Conservation (phyloP, 352 stramenopile genomes). For the Globisporangium nunn region DNA sequence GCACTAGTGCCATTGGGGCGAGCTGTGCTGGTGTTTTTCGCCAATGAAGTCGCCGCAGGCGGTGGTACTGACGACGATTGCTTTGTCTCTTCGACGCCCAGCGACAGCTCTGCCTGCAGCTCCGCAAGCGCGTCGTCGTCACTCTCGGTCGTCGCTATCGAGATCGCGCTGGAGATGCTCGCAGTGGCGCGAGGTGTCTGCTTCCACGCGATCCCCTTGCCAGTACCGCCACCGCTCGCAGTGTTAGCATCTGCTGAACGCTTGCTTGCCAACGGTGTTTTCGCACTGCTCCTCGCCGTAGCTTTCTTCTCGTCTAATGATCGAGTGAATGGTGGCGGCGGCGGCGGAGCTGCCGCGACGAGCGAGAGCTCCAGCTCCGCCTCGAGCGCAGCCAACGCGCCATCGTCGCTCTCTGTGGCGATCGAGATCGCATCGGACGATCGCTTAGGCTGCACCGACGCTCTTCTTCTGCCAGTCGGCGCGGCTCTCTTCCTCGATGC, state of each 20-base stretch:
- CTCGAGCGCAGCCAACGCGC: conserved; percentile 6
- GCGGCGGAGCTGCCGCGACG: conserved; percentile 1
- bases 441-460: neutral
- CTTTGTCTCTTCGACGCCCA: conserved; percentile 2
- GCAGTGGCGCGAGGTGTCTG: neutral
- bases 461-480: neutral
- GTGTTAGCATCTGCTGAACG: neutral
- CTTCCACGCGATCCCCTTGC: neutral
- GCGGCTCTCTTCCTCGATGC: neutral
- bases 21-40: neutral
- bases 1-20: neutral
- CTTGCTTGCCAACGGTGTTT: neutral
- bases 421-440: conserved; percentile 1
- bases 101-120: conserved; percentile 22
- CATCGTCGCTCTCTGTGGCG: conserved; percentile 8
- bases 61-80: neutral
- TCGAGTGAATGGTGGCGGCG: neutral
- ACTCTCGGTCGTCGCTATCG: conserved; percentile 20
- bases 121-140: conserved; percentile 24
- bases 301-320: neutral
- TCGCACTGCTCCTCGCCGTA: neutral
- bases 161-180: conserved; percentile 11
- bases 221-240: neutral
- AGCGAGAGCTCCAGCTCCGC: conserved; percentile 6
- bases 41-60: neutral